Evolutionary conservation across 1,284 basidiomycete species (phyloP).

Genomic region (Fomitiporia mediterranea): DNA sequence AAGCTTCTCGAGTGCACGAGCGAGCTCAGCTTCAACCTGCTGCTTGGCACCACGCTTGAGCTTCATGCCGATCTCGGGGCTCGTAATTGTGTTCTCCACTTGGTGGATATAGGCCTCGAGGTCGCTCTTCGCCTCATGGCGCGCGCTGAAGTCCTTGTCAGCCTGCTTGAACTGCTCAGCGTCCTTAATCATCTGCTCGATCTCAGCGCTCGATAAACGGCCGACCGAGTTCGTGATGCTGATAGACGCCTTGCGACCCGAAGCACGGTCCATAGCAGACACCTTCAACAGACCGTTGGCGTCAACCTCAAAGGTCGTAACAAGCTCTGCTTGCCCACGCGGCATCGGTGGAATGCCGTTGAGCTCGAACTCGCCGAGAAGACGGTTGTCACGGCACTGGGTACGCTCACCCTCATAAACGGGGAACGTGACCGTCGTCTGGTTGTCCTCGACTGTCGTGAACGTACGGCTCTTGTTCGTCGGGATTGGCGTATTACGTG

Average conservation of each 20-base stretch:
- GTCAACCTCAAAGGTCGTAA: slow-evolving; percentile 96
- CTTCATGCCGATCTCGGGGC: slow-evolving; percentile 94
- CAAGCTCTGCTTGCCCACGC: slow-evolving; percentile 93
- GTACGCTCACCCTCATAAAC: slow-evolving; percentile 98
- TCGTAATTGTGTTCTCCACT: slow-evolving; percentile 89
- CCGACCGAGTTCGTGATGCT: slow-evolving; percentile 96
- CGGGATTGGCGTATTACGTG: slow-evolving; percentile 95
- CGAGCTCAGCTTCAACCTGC: slow-evolving; percentile 93
- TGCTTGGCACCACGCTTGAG: slow-evolving; percentile 92
- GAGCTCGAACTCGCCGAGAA: slow-evolving; percentile 97
- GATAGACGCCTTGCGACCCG: slow-evolving; percentile 95
- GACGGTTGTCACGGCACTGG: slow-evolving; percentile 93
- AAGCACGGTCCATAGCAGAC: slow-evolving; percentile 90
- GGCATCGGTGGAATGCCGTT: slow-evolving; percentile 96
- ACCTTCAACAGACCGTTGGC: slow-evolving; percentile 97
- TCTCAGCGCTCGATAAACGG: slow-evolving; percentile 90
- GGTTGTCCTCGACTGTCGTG: slow-evolving; percentile 98
- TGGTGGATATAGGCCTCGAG: slow-evolving; percentile 95
- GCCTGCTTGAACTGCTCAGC: slow-evolving; percentile 94
- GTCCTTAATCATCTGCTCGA: slow-evolving; percentile 98
- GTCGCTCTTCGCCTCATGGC: slow-evolving; percentile 94
- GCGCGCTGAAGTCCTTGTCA: slow-evolving; percentile 95
- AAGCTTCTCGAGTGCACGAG: slow-evolving; percentile 92
- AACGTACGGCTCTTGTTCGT: slow-evolving; percentile 95
- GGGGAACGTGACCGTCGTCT: slow-evolving; percentile 96